phyloP scores from a whole-genome alignment of 1,139 yeast species.

The Nadsonia commutata region DNA sequence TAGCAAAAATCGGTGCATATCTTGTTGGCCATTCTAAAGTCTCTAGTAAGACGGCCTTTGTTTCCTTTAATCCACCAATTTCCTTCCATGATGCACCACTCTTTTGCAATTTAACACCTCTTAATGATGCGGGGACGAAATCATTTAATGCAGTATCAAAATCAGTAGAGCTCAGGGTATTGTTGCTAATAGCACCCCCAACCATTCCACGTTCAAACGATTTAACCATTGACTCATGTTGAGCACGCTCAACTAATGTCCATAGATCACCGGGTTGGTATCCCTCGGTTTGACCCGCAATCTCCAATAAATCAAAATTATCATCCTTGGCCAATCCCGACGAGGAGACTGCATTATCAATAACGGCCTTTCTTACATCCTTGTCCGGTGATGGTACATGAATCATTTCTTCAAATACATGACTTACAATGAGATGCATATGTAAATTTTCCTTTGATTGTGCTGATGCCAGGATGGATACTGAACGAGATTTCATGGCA shows the following conservation, averaged over 20 bases:
- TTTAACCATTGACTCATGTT: slow-evolving; percentile 31
- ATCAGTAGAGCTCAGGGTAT: slow-evolving; percentile 17
- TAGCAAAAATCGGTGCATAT: slow-evolving; percentile 84
- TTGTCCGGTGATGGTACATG: slow-evolving; percentile 61
- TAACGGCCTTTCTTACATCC: slow-evolving; percentile 37
- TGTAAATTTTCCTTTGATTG: slow-evolving; percentile 55
- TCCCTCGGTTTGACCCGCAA: slow-evolving; percentile 74
- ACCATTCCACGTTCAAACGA: neutral
- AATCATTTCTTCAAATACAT: slow-evolving; percentile 51
- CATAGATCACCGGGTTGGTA: slow-evolving; percentile 73
- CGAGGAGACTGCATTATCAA: slow-evolving; percentile 32
- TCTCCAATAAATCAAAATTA: slow-evolving; percentile 48
- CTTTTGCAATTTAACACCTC: slow-evolving; percentile 79
- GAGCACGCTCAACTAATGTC: slow-evolving; percentile 57
- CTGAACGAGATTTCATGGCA: slow-evolving; percentile 29
- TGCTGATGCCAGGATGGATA: slow-evolving; percentile 43
- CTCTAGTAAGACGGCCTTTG: slow-evolving; percentile 63
- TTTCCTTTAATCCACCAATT: slow-evolving; percentile 74
- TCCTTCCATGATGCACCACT: slow-evolving; percentile 68
- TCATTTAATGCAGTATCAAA: slow-evolving; percentile 48
- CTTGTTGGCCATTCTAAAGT: slow-evolving; percentile 96
- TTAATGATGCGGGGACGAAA: slow-evolving; percentile 64
- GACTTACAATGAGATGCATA: slow-evolving; percentile 46
- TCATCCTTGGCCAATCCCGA: slow-evolving; percentile 21
- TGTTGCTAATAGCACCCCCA: slow-evolving; percentile 5